Evolutionary conservation across 345 rosid species (phyloP).

Genomic region (Fremontodendron californicum): DNA sequence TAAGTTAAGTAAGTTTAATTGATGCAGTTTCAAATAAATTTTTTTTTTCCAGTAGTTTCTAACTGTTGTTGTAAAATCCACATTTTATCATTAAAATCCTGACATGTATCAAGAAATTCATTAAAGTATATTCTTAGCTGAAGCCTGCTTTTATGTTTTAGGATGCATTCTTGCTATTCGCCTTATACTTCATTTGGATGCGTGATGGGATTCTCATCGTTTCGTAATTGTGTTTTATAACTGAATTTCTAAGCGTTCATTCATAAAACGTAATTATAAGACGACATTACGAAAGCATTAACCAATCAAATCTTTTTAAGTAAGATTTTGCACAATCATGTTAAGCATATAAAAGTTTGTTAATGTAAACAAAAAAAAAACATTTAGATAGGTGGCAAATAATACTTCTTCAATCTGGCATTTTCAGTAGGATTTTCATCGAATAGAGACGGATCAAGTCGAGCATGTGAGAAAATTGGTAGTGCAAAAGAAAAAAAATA

Average conservation of each 20-base stretch:
- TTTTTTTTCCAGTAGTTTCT: neutral
- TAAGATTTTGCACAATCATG: neutral
- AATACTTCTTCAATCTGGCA: neutral
- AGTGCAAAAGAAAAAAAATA: neutral
- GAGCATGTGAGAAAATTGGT: neutral
- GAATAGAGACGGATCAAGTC: neutral
- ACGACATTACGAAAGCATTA: neutral
- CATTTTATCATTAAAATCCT: too few relatives aligned
- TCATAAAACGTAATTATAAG: neutral
- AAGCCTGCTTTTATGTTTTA: too few relatives aligned
- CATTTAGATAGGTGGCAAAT: neutral
- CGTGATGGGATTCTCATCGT: too few relatives aligned
- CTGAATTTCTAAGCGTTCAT: too few relatives aligned
- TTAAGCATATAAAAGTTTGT: too few relatives aligned
- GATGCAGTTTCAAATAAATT: neutral
- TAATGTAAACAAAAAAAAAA: too few relatives aligned
- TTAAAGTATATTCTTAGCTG: too few relatives aligned
- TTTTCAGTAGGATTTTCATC: neutral
- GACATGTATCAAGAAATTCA: too few relatives aligned
- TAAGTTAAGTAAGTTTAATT: neutral
- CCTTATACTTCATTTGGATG: too few relatives aligned
- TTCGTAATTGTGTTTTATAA: too few relatives aligned
- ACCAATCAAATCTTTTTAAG: neutral
- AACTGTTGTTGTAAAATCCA: neutral
- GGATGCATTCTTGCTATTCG: too few relatives aligned